phyloP scores from a whole-genome alignment of 805 yeast genomes.

The Ogataea trehaloabstinens region DNA sequence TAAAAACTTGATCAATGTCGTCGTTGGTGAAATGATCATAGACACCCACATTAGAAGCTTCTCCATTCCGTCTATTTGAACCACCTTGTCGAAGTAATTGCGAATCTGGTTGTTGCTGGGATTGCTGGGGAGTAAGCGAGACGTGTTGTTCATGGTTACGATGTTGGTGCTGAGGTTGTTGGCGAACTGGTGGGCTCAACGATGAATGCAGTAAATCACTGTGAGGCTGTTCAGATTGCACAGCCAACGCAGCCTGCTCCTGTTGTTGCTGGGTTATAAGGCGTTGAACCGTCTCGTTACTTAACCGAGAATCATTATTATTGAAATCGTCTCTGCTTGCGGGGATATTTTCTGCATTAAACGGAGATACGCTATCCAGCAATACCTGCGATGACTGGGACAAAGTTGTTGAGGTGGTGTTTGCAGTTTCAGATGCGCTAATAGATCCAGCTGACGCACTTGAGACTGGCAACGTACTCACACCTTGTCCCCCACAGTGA shows the following conservation, averaged over 20 bases:
- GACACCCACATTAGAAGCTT: conserved; percentile 2
- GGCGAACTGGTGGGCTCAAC: not conserved
- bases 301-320: conserved; percentile 4
- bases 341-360: conserved; percentile 6
- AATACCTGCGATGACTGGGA: conserved; percentile 11
- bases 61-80: not conserved
- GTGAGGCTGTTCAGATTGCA: conserved; percentile 1
- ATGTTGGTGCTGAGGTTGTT: conserved; percentile 1
- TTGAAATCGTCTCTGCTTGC: conserved; percentile 7
- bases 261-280: conserved; percentile 9
- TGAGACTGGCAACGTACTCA: conserved; percentile 6
- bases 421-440: conserved; percentile 4
- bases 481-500: conserved; percentile 12
- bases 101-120: not conserved
- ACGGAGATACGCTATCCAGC: conserved; percentile 9
- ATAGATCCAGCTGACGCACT: conserved; percentile 3
- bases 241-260: conserved; percentile 1
- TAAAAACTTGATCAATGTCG: conserved; percentile 24
- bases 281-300: conserved; percentile 3
- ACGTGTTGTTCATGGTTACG: not conserved
- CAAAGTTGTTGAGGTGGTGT: conserved; percentile 11
- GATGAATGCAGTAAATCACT: not conserved
- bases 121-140: not conserved
- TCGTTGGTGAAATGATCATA: conserved; percentile 18
- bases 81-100: conserved; percentile 2